These are phyloP conservation scores for Phytophthora colocasiae DNA, from an alignment of 352 stramenopile genomes.

Conservation along the genomic window DNA sequence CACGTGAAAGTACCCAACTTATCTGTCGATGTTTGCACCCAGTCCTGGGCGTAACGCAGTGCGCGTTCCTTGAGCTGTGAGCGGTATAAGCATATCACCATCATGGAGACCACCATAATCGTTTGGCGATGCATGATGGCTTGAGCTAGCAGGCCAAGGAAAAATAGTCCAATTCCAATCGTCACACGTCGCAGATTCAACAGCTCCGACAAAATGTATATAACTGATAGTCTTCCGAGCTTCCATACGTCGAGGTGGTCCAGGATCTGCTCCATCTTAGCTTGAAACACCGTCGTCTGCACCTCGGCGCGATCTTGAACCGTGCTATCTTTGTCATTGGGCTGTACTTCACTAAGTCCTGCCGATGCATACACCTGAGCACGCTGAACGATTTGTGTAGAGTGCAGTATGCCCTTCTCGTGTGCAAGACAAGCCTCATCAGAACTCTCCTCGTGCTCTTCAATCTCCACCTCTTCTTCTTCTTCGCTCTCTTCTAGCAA, in stretches of 20 bases:
- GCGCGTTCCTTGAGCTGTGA: constrained; percentile 58
- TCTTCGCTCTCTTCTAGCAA: constrained; percentile 48
- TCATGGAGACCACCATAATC: constrained; percentile 77
- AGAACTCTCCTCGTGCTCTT: constrained; percentile 5
- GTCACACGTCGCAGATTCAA: constrained; percentile 56
- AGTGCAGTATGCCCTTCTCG: constrained; percentile 6
- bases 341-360: constrained; percentile 16
- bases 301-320: constrained; percentile 16
- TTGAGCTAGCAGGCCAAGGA: constrained; percentile 61
- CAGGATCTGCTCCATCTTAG: constrained; percentile 61
- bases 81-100: constrained; percentile 69
- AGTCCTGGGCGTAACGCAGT: constrained; percentile 43
- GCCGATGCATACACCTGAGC: constrained; percentile 27
- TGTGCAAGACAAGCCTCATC: background rate
- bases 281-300: constrained; percentile 52
- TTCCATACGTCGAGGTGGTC: constrained; percentile 64
- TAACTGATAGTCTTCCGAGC: constrained; percentile 50
- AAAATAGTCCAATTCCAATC: constrained; percentile 51
- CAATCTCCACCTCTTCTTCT: constrained; percentile 27
- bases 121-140: constrained; percentile 72
- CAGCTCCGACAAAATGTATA: constrained; percentile 69
- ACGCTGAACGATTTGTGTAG: constrained; percentile 32
- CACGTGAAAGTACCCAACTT: constrained; percentile 71
- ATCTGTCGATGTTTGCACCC: constrained; percentile 69
- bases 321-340: constrained; percentile 6